Percentiles rank a stretch among this genome's conserved stretches.
Conservation (phyloP, 2,329 filamentous ascomycete genomes). For the Exophiala spinifera region DNA sequence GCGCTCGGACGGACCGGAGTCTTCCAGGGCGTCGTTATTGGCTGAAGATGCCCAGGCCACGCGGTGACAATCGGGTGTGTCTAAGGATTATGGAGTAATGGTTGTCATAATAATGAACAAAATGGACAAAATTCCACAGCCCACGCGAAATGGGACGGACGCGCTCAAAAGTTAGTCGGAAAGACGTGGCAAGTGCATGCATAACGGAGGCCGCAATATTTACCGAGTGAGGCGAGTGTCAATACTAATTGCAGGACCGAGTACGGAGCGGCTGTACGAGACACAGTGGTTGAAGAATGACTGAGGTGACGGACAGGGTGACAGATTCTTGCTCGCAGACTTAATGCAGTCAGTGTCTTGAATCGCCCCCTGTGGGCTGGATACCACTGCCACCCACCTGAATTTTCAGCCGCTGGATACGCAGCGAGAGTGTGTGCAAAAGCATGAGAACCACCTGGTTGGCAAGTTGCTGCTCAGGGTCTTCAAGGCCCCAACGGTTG, state of each 20-base stretch:
- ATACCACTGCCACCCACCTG: neutral
- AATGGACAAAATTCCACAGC: too few species aligned
- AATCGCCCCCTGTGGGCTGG: neutral
- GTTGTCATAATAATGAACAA: too few species aligned
- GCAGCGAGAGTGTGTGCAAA: too few species aligned
- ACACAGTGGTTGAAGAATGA: too few species aligned
- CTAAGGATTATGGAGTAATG: too few species aligned
- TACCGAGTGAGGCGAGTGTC: neutral
- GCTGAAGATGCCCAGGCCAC: neutral
- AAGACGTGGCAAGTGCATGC: neutral
- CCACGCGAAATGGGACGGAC: too few species aligned
- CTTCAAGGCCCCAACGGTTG: neutral
- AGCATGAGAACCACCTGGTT: too few species aligned
- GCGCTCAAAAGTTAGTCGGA: too few species aligned
- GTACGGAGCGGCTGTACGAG: too few species aligned
- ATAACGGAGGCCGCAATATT: neutral
- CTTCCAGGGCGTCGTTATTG: neutral
- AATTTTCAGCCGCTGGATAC: neutral
- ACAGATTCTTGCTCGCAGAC: neutral
- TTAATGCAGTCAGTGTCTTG: neutral
- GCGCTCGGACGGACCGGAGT: conserved; percentile 19
- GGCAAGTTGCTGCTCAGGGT: too few species aligned
- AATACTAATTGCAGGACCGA: too few species aligned
- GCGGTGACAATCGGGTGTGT: neutral
- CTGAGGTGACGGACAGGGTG: neutral